phyloP scores from a whole-genome alignment of 2,329 filamentous ascomycete genomes.

The Aspergillus fijiensis region DNA sequence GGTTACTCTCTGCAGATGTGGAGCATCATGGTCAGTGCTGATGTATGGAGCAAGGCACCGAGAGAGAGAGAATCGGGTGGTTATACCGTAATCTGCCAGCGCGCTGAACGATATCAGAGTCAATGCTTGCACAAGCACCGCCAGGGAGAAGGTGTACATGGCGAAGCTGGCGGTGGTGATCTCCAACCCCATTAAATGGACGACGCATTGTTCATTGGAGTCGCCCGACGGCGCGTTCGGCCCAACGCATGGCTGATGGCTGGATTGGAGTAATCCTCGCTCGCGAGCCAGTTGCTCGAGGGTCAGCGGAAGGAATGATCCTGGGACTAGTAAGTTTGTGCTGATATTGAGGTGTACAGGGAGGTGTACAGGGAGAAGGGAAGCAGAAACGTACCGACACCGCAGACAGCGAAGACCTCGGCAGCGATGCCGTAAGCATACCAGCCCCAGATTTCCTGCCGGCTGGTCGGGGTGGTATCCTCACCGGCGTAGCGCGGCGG shows the following conservation, averaged over 20 bases:
- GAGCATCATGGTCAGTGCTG: neutral
- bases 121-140: conserved; percentile 79
- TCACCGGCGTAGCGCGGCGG: conserved; percentile 69
- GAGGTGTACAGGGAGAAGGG: neutral
- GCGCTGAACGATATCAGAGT: conserved; percentile 70
- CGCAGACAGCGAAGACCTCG: conserved; percentile 91
- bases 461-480: conserved; percentile 78
- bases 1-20: conserved; percentile 46
- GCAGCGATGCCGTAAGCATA: conserved; percentile 94
- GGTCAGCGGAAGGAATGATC: conserved; percentile 87
- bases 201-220: conserved; percentile 33
- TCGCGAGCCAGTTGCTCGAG: conserved; percentile 89
- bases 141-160: conserved; percentile 76
- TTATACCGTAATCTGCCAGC: conserved; percentile 74
- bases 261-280: conserved; percentile 72
- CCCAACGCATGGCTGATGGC: conserved; percentile 33
- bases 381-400: conserved; percentile 52
- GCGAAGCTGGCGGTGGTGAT: conserved; percentile 43
- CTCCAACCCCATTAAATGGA: conserved; percentile 32
- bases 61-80: neutral
- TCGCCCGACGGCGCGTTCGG: conserved; percentile 26
- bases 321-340: conserved; percentile 42
- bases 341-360: neutral
- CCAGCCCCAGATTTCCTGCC: conserved; percentile 81
- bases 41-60: neutral